These are phyloP conservation scores for Globisporangium emineosum DNA, from an alignment of 352 stramenopile genomes.

Conservation along the genomic window DNA sequence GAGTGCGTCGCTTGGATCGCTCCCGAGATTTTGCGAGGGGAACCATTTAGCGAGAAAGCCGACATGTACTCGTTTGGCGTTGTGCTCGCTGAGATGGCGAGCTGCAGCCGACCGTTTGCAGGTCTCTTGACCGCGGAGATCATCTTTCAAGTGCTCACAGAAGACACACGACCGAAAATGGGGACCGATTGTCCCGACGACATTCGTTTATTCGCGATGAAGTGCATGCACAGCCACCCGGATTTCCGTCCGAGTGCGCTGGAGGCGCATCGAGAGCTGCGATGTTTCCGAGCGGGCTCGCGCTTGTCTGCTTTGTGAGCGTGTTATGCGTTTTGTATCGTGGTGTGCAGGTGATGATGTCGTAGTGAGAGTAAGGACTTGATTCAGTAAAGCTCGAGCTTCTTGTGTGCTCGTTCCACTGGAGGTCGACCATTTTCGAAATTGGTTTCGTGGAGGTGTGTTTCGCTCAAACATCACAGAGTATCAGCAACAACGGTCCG, in stretches of 20 bases:
- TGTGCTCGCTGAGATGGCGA: slow-evolving; percentile 71
- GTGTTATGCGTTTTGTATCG: background rate
- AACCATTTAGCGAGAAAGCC: slow-evolving; percentile 79
- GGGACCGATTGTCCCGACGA: slow-evolving; percentile 57
- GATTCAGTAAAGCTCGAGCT: background rate
- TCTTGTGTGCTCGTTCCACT: background rate
- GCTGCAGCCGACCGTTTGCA: slow-evolving; percentile 60
- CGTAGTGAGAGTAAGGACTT: background rate
- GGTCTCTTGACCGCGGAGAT: slow-evolving; percentile 64
- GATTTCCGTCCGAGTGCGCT: slow-evolving; percentile 4
- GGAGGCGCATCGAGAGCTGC: slow-evolving; percentile 11
- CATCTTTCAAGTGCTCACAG: slow-evolving; percentile 50
- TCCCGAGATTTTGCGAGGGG: slow-evolving; percentile 68
- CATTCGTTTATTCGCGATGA: slow-evolving; percentile 25
- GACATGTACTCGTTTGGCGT: slow-evolving; percentile 88
- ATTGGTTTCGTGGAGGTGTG: background rate
- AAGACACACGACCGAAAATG: slow-evolving; percentile 48
- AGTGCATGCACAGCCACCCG: slow-evolving; percentile 6
- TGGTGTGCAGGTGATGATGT: background rate
- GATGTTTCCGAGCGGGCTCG: background rate
- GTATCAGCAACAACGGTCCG: slow-evolving; percentile 1
- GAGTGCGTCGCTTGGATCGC: slow-evolving; percentile 83
- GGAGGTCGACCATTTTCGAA: background rate
- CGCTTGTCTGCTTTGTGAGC: slow-evolving; percentile 6
- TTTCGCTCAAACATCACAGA: slow-evolving; percentile 8